phyloP scores from a whole-genome alignment of 1,284 basidiomycete genomes.

The Irpex sp. region DNA sequence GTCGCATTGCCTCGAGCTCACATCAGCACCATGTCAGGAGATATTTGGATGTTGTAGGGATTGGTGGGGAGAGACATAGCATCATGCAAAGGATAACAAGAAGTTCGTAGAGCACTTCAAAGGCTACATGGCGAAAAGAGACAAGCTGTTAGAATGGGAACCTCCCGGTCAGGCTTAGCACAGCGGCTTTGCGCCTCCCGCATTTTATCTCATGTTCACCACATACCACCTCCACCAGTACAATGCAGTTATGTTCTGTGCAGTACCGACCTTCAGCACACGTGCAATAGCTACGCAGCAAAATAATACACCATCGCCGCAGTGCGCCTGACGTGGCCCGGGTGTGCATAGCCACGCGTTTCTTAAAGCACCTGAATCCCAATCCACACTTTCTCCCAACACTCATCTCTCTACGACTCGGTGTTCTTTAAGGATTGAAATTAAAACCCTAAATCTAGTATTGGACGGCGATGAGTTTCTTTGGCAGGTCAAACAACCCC shows the following conservation, averaged over 20 bases:
- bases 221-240: not conserved
- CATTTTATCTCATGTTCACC: not conserved
- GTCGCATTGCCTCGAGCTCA: not conserved
- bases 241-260: not conserved
- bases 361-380: not conserved
- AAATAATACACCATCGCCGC: not conserved
- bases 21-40: not conserved
- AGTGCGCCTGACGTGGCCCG: not conserved
- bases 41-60: not conserved
- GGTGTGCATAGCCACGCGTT: not conserved
- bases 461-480: slow-evolving; percentile 41
- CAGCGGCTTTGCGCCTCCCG: not conserved
- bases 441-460: not conserved
- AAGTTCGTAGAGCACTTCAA: not conserved
- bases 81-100: not conserved
- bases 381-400: not conserved
- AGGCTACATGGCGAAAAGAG: not conserved
- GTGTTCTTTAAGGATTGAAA: not conserved
- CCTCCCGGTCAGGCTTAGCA: not conserved
- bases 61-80: not conserved
- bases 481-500: slow-evolving; percentile 34
- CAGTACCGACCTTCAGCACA: not conserved
- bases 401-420: not conserved
- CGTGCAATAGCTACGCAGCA: not conserved
- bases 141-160: not conserved